These are phyloP conservation scores for Lasiodiplodia citricola DNA, from an alignment of 2,329 filamentous ascomycete genomes.

Conservation along the genomic window DNA sequence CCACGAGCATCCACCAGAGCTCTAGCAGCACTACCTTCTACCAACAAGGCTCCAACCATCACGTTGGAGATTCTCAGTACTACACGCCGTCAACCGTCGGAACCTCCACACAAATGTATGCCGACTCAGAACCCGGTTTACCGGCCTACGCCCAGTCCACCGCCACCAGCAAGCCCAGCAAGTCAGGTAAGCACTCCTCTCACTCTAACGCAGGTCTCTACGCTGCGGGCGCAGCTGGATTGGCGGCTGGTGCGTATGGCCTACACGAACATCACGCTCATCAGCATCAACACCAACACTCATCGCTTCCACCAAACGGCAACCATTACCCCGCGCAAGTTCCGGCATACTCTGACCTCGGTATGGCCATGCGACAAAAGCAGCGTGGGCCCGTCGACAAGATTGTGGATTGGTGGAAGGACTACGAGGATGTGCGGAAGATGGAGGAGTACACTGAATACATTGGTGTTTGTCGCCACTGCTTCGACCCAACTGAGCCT, in stretches of 20 bases:
- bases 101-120: slow-evolving; percentile 25
- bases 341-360: slow-evolving; percentile 9
- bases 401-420: slow-evolving; percentile 66
- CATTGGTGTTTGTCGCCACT: slow-evolving; percentile 69
- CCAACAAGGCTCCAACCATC: slow-evolving; percentile 35
- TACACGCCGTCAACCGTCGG: neutral
- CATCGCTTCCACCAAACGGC: slow-evolving; percentile 33
- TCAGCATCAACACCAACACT: slow-evolving; percentile 30
- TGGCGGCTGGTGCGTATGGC: slow-evolving; percentile 53
- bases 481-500: slow-evolving; percentile 65
- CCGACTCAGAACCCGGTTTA: slow-evolving; percentile 33
- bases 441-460: slow-evolving; percentile 72
- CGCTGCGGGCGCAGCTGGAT: slow-evolving; percentile 53
- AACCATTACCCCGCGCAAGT: slow-evolving; percentile 3
- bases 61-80: neutral
- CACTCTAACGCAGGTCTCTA: slow-evolving; percentile 52
- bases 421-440: slow-evolving; percentile 66
- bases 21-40: slow-evolving; percentile 32
- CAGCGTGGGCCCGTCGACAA: slow-evolving; percentile 62
- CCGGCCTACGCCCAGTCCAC: slow-evolving; percentile 35
- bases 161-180: slow-evolving; percentile 43
- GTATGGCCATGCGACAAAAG: slow-evolving; percentile 56
- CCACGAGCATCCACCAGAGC: slow-evolving; percentile 26
- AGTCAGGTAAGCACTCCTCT: slow-evolving; percentile 51
- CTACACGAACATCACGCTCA: slow-evolving; percentile 48